These are phyloP conservation scores for Psilocybe tampanensis DNA, from an alignment of 768 basidiomycete genomes.

Conservation along the genomic window DNA sequence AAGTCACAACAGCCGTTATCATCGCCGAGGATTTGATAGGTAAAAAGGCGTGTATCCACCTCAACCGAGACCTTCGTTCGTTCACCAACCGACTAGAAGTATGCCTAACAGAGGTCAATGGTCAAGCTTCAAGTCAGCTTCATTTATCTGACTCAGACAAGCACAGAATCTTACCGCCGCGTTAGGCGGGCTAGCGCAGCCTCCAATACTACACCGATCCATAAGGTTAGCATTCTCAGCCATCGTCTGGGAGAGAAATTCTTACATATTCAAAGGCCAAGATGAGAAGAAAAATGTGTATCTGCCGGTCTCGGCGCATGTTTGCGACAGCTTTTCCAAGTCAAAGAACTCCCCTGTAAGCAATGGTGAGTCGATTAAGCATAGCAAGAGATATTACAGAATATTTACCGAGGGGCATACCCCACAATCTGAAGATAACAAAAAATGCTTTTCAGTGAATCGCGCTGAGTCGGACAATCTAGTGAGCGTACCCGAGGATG, in stretches of 20 bases:
- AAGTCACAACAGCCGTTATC: too few relatives aligned
- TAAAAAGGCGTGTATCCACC: too few relatives aligned
- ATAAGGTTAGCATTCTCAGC: neutral
- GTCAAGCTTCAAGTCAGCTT: too few relatives aligned
- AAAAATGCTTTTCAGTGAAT: too few relatives aligned
- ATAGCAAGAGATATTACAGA: slow-evolving; percentile 6
- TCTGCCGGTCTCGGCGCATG: slow-evolving; percentile 56
- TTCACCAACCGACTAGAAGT: neutral
- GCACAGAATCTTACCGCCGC: slow-evolving; percentile 54
- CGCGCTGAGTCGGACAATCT: too few relatives aligned
- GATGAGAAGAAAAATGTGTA: slow-evolving; percentile 80
- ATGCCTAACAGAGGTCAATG: neutral
- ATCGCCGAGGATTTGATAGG: too few relatives aligned
- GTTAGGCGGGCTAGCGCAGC: slow-evolving; percentile 71
- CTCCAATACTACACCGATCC: slow-evolving; percentile 50
- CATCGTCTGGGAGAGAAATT: neutral
- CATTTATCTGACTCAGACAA: neutral
- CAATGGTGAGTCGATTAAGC: neutral
- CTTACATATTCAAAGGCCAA: slow-evolving; percentile 74
- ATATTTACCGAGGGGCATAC: slow-evolving; percentile 67
- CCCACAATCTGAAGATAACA: slow-evolving; percentile 52
- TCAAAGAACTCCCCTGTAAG: slow-evolving; percentile 69
- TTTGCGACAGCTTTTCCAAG: slow-evolving; percentile 59
- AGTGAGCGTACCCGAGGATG: slow-evolving; percentile 50
- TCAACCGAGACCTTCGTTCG: too few relatives aligned